phyloP scores from a whole-genome alignment of 345 rosid genomes.

The Eucalyptus lansdowneana region DNA sequence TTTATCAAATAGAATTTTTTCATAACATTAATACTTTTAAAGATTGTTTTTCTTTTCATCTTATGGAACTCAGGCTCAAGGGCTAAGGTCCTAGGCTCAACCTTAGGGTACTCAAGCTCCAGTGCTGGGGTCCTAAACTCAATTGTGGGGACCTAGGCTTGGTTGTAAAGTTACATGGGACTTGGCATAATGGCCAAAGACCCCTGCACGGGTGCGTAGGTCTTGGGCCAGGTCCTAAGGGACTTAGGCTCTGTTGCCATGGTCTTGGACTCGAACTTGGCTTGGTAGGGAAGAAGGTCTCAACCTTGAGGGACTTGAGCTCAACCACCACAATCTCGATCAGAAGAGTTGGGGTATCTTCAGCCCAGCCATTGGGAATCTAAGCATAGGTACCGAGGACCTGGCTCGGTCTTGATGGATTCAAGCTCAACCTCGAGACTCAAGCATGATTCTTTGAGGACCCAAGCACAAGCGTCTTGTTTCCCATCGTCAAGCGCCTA shows the following conservation, averaged over 20 bases:
- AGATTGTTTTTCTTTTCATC: not conserved
- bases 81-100: not conserved
- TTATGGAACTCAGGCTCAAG: not conserved
- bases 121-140: not conserved
- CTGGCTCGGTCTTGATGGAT: not conserved
- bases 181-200: not conserved
- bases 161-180: not conserved
- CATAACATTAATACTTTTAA: not conserved
- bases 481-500: not conserved
- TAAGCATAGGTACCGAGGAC: not conserved
- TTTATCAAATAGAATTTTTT: not conserved
- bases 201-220: accelerated
- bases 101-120: not conserved
- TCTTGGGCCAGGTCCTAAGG: not conserved
- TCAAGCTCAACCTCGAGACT: not conserved
- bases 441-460: not conserved
- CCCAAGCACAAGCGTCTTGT: not conserved
- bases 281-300: not conserved
- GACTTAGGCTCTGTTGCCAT: not conserved
- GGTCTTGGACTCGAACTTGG: not conserved
- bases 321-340: accelerated
- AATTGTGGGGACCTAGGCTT: not conserved
- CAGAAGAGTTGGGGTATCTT: not conserved
- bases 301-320: not conserved
- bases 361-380: not conserved